phyloP scores from a whole-genome alignment of 2,329 filamentous ascomycete species.

The Boeremia exigua region DNA sequence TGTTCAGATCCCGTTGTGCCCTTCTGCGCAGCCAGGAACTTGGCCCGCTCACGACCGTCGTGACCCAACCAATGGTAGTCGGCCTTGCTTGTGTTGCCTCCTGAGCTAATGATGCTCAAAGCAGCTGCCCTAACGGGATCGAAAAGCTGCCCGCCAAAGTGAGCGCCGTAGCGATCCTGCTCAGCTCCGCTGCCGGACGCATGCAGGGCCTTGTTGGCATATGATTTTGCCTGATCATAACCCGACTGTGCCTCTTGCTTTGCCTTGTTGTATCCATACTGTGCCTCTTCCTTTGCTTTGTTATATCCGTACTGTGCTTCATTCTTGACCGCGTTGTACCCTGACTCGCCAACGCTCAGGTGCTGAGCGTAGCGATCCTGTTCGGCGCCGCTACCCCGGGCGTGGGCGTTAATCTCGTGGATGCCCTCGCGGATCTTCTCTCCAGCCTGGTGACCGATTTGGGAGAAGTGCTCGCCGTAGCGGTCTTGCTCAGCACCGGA shows the following conservation, averaged over 20 bases:
- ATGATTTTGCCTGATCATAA: conserved; percentile 29
- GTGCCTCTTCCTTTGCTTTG: conserved; percentile 29
- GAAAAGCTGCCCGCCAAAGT: conserved; percentile 36
- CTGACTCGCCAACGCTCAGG: conserved; percentile 27
- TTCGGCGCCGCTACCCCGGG: conserved; percentile 39
- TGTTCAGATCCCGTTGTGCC: conserved; percentile 44
- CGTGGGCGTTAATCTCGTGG: conserved; percentile 24
- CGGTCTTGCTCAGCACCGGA: conserved; percentile 44
- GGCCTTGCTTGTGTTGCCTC: conserved; percentile 33
- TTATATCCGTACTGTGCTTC: conserved; percentile 31
- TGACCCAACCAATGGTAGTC: conserved; percentile 37
- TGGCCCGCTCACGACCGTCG: conserved; percentile 41
- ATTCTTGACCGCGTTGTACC: conserved; percentile 26
- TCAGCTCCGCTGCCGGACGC: conserved; percentile 38
- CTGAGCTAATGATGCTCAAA: conserved; percentile 27
- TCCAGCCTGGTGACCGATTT: conserved; percentile 27
- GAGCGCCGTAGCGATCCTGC: conserved; percentile 40
- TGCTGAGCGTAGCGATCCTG: conserved; percentile 41
- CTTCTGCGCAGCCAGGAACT: conserved; percentile 33
- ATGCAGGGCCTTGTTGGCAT: conserved; percentile 17
- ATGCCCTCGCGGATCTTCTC: conserved; percentile 30
- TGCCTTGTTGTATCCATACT: conserved; percentile 29
- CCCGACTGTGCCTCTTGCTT: conserved; percentile 26
- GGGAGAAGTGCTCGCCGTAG: conserved; percentile 36
- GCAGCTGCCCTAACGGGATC: conserved; percentile 35